Evolutionary conservation across 441 rosid species (phyloP), one percentile per base, ranked within the genome.

Genomic region (Metrosideros polymorpha): DNA sequence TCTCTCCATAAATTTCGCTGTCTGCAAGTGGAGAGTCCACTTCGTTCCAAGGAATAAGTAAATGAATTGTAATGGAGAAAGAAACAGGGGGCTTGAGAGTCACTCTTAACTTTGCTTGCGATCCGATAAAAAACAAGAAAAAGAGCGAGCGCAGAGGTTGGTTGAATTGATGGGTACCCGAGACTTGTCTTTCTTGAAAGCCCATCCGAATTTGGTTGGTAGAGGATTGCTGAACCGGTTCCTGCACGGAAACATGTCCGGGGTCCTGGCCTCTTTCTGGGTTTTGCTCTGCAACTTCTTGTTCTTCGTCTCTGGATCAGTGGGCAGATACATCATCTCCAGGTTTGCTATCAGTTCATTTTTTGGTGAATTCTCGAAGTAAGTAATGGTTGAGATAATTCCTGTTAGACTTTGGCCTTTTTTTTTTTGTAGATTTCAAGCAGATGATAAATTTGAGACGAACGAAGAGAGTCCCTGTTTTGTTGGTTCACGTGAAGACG

Each of bases 1-100:
- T 66, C 86, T 88, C 84, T 85, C 90, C 92, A 32, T 59, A 53
- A 61, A 82, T 84, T 84, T 90, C 91, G 89, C 91, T 91, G 87
- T 90, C 93, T 82, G 76, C 91, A 86, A 92, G 91, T 89, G 94
- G 92, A 35, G 85, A 71, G 84, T 88, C 91, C 90, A 89, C 91
- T 86, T 66, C 83, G 88, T 59, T 66, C 86, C 82, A 42, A 9
- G 77, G 77, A 35, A 35, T 19, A 32, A 4, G 76, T 18, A 66
- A 32, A 35, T 83, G 54, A 71, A 61, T 55, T 49, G 51, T 86
- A 85, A 79, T 47, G 30, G 84, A 30, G 82, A 84, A 83, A 90
- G 84, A 66, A 22, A 35, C 54, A 57, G 39, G 43, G 7, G 25
- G 56, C 63, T 84, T 85, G 12, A 42, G 53, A 75, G 85, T 66